Conservation (phyloP, 179 eudicot genomes). For the Silene coronaria region DNA sequence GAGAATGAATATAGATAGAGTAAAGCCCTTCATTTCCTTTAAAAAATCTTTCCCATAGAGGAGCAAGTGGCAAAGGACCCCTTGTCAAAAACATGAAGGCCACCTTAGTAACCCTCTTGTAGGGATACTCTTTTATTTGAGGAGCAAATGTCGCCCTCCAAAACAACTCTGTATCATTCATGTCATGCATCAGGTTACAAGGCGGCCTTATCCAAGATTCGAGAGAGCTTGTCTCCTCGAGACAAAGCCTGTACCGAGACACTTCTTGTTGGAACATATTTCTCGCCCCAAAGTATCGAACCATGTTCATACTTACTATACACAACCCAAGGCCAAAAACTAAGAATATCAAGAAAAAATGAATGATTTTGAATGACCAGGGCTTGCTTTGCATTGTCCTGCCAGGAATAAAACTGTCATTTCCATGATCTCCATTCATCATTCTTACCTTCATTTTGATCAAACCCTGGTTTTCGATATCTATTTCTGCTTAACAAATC, state of each 20-base stretch:
- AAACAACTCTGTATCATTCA: constrained; percentile 76
- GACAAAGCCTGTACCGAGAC: constrained; percentile 22
- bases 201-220: constrained; percentile 61
- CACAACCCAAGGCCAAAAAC: constrained; percentile 40
- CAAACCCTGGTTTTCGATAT: constrained; percentile 5
- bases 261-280: constrained; percentile 18
- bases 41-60: constrained; percentile 82
- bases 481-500: not conserved
- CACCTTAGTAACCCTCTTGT: constrained; percentile 60
- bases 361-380: constrained; percentile 27
- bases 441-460: constrained; percentile 25
- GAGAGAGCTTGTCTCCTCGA: constrained; percentile 27
- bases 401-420: constrained; percentile 15
- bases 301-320: constrained; percentile 39
- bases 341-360: constrained; percentile 32
- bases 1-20: constrained; percentile 72
- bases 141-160: constrained; percentile 84
- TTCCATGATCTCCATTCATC: constrained; percentile 26
- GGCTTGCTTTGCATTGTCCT: constrained; percentile 26
- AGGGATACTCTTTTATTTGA: constrained; percentile 57
- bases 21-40: constrained; percentile 53
- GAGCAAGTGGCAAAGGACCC: constrained; percentile 81
- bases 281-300: constrained; percentile 26
- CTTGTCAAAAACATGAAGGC: constrained; percentile 93
- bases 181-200: constrained; percentile 53